Evolutionary conservation across 192 early-diverging fungal genomes (phyloP).

Genomic region (Coemansia pectinata): DNA sequence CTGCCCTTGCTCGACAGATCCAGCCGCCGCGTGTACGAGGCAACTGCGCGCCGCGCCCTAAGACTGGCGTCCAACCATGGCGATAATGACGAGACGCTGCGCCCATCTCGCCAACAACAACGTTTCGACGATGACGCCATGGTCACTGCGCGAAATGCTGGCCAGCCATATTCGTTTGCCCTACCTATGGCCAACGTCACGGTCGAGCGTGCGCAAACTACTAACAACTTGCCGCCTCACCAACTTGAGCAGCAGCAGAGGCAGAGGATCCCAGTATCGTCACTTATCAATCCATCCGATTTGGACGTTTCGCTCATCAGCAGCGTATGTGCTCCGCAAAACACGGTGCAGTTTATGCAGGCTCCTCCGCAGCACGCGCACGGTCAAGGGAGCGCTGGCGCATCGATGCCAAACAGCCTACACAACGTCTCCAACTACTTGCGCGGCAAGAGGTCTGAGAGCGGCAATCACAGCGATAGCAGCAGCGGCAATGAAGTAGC

Average conservation of each 20-base stretch:
- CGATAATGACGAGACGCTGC: not conserved
- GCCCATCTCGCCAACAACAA: conserved; percentile 7
- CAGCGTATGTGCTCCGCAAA: conserved; percentile 51
- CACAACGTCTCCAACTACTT: not conserved
- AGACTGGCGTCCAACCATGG: conserved; percentile 21
- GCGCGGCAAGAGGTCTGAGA: conserved; percentile 6
- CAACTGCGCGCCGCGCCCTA: conserved; percentile 42
- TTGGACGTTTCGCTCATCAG: conserved; percentile 39
- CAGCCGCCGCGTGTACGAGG: conserved; percentile 54
- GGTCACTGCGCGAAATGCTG: not conserved
- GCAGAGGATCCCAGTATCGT: conserved; percentile 44
- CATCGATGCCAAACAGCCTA: not conserved
- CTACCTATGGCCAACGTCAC: conserved; percentile 22
- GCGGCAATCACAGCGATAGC: conserved; percentile 43
- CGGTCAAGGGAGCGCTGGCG: not conserved
- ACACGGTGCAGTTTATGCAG: conserved; percentile 38
- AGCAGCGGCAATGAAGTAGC: conserved; percentile 15
- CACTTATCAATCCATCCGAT: conserved; percentile 40
- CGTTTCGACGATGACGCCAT: not conserved
- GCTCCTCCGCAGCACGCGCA: not conserved
- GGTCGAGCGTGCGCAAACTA: conserved; percentile 17
- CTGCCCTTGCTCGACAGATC: conserved; percentile 78
- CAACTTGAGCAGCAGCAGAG: conserved; percentile 5
- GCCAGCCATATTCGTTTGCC: conserved; percentile 19
- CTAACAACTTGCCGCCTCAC: conserved; percentile 1